Evolutionary conservation across 176 grass and related monocot genomes (phyloP), one percentile per base, ranked within the genome.

Genomic region (Phoenix roebelenii): DNA sequence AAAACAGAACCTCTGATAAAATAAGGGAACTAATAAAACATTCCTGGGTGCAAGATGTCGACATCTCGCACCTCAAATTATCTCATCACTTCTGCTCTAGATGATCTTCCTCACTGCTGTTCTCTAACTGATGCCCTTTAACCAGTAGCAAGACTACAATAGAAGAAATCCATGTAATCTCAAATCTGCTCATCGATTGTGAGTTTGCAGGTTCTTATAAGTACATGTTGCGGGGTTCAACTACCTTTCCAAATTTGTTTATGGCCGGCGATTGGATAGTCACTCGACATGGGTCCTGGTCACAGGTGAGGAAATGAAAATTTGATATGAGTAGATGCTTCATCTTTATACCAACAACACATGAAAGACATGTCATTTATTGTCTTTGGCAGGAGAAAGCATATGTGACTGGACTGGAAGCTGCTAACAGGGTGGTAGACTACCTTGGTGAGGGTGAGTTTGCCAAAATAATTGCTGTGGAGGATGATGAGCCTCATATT

Each of bases 211-310:
- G 90, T 83, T 86, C 82, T 50, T 89, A 95, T 64, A 86, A 64
- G 63, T 70, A 79, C 66, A 89, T 71, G 67, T 39, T 80, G 59
- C 74, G 90, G 66, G 85, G 85, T 49, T 79, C 90, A 35, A 83
- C 82, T 55, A 76, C 78, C 28, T 66, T 95, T 60, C 76, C 82
- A 63, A 95, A 95, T 78, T 83, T 95, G 30, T 95, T 95, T 75
- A 67, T 86, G 69, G 76, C 82, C 26, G 82, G 85, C 62, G 85
- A 95, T 68, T 95, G 90, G 90, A 95, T 95, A 66, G 67, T 95
- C 59, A 95, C 75, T 25, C 76, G 82, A 55, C 90, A 95, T 60
- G 90, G 85, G 16, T 95, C 85, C 59, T 95, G 84, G 78, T 89
- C 90, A 56, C 85, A 95, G 74, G 90, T 89, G 17, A 70, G 58